phyloP scores from a whole-genome alignment of 305 asterid species.

The Lippia alba region DNA sequence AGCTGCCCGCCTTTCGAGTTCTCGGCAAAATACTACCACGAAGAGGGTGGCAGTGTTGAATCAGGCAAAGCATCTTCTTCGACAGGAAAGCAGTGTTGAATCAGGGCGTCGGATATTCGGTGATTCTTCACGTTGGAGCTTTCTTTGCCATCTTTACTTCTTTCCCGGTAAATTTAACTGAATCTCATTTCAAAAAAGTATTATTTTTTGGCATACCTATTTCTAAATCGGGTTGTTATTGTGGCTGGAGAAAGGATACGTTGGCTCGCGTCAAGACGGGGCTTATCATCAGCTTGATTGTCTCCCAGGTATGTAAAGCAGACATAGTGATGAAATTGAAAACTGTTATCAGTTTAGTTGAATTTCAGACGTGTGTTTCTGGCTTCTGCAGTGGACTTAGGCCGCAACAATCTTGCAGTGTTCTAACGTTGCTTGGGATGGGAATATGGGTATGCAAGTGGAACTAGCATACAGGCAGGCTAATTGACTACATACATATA shows the following conservation, averaged over 20 bases:
- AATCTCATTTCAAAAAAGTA: background rate
- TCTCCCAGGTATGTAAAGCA: conserved; percentile 78
- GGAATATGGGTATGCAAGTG: conserved; percentile 93
- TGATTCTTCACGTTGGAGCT: conserved; percentile 96
- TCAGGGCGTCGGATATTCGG: no score
- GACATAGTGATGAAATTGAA: background rate
- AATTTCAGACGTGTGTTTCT: no score
- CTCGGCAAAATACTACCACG: conserved; percentile 68
- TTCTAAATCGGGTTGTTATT: background rate
- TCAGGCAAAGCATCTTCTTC: no score
- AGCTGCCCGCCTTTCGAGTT: no score
- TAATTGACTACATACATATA: no score
- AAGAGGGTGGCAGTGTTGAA: conserved; percentile 47
- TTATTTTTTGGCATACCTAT: background rate
- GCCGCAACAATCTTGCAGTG: no score
- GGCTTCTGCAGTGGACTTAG: no score
- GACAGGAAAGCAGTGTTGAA: no score
- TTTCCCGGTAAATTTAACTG: no score
- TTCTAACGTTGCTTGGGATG: no score
- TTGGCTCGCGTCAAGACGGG: conserved; percentile 93
- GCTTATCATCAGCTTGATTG: conserved; percentile 87
- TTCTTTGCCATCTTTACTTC: conserved; percentile 80
- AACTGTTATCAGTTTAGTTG: background rate
- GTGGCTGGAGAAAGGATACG: conserved; percentile 91
- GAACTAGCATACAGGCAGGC: conserved; percentile 87